Evolutionary conservation across 2,329 filamentous ascomycete genomes (phyloP).

Genomic region (Mycosphaerella sp.): DNA sequence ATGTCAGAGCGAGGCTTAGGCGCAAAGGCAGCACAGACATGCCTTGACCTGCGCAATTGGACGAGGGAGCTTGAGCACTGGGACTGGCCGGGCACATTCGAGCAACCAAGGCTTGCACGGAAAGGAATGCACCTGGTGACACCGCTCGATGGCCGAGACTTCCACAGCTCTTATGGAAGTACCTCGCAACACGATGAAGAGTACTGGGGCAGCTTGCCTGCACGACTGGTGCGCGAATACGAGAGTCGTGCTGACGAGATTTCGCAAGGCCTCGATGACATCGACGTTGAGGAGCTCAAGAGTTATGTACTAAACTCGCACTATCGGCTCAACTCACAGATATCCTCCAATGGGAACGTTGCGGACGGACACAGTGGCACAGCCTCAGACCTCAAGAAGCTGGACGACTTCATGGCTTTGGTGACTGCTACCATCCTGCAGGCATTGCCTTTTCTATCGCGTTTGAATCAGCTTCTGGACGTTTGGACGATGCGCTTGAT

Average conservation of each 20-base stretch:
- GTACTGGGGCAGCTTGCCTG: constrained; percentile 67
- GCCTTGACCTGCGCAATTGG: constrained; percentile 67
- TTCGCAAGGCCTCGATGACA: constrained; percentile 57
- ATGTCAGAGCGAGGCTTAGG: constrained; percentile 64
- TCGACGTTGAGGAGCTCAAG: constrained; percentile 84
- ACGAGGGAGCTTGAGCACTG: constrained; percentile 62
- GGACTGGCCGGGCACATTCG: constrained; percentile 51
- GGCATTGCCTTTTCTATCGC: constrained; percentile 72
- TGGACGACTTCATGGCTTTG: constrained; percentile 86
- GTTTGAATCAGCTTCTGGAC: constrained; percentile 64
- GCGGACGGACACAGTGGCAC: constrained; percentile 15
- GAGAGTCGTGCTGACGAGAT: constrained; percentile 72
- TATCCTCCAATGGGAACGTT: constrained; percentile 36
- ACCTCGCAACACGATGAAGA: constrained; percentile 31
- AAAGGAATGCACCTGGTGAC: constrained; percentile 13
- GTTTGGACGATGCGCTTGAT: constrained; percentile 71
- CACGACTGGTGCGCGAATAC: constrained; percentile 59
- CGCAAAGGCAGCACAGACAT: constrained; percentile 62
- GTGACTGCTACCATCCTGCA: constrained; percentile 90
- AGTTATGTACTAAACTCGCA: constrained; percentile 77
- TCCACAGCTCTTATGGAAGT: neutral
- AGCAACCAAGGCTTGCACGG: constrained; percentile 33
- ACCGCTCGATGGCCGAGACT: neutral
- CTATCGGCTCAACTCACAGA: constrained; percentile 48
- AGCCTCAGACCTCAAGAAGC: constrained; percentile 33